Evolutionary conservation across 2,329 filamentous ascomycete genomes (phyloP), one percentile per base, ranked within the genome.

Genomic region (Laburnicola sp.): DNA sequence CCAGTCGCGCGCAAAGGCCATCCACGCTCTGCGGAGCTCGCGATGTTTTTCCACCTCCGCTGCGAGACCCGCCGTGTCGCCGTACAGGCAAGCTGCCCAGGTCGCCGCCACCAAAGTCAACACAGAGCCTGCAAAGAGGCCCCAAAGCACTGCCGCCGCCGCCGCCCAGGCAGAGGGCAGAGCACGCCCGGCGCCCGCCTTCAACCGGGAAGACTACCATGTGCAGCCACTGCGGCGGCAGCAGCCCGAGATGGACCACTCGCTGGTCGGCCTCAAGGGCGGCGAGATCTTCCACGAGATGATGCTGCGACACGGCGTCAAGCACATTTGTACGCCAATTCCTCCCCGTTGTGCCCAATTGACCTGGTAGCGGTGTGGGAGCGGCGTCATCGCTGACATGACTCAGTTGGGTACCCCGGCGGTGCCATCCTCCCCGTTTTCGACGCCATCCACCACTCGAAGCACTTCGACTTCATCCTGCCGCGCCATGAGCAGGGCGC

Each of bases 261-360:
- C 76, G 54, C 96, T 97, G 75, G 91, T 97, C 69, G 93, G 93
- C 58, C 93, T 92, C 82, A 96, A 86, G 43, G 93, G 94, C 70
- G 94, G 94, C 70, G 87, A 97, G 75, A 97, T 97, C 65, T 96
- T 97, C 76, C 92, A 97, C 75, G 93, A 97, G 78, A 97, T 97
- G 93, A 97, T 99, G 92, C 82, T 96, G 56, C 83, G 93, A 69
- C 89, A 93, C 65, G 84, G 81, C 64, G 93, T 99, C 50, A 94
- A 97, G 79, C 91, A 97, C 74, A 84, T 97, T 69, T 97, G 91
- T 96, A 81, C 71, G 90, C 86, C 48, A 21, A 23, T 37, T 30
- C 22, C 35, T 47, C 41, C 45, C 45, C 32, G 38, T 53, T 34
- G 35, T 27, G 3, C 10, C 27, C 44, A 41, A 45, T 56, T 47